phyloP scores from a whole-genome alignment of 2,329 filamentous ascomycete species.

The Curvularia hawaiiensis region DNA sequence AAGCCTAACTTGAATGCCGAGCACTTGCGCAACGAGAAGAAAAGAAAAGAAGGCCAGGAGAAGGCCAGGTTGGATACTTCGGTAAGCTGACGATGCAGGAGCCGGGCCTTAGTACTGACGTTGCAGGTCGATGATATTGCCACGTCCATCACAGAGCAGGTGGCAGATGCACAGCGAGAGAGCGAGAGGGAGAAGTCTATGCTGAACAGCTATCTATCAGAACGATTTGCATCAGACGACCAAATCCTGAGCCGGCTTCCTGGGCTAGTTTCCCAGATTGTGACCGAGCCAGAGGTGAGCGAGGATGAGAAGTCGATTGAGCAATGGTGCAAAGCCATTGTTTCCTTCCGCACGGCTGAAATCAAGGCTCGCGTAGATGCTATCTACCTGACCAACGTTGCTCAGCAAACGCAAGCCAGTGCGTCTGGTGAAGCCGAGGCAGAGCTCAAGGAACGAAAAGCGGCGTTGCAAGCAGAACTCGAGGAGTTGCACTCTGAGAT shows the following conservation, averaged over 20 bases:
- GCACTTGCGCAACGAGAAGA: slow-evolving; percentile 46
- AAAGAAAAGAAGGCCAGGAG: slow-evolving; percentile 46
- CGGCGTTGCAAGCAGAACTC: slow-evolving; percentile 65
- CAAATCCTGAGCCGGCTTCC: slow-evolving; percentile 68
- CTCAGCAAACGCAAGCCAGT: slow-evolving; percentile 8
- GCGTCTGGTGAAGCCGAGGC: slow-evolving; percentile 30
- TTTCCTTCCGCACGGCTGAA: slow-evolving; percentile 48
- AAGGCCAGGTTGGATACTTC: slow-evolving; percentile 51
- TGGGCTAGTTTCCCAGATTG: slow-evolving; percentile 67
- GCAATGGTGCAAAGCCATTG: slow-evolving; percentile 58
- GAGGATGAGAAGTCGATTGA: slow-evolving; percentile 61
- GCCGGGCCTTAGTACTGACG: slow-evolving; percentile 1
- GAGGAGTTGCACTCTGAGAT: slow-evolving; percentile 74
- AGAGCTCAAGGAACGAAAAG: slow-evolving; percentile 58
- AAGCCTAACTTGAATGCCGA: slow-evolving; percentile 48
- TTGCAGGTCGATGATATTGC: slow-evolving; percentile 38
- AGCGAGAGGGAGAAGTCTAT: slow-evolving; percentile 51
- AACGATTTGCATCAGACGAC: slow-evolving; percentile 65
- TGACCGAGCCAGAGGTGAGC: slow-evolving; percentile 53
- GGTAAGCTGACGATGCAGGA: slow-evolving; percentile 18
- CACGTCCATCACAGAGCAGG: slow-evolving; percentile 38
- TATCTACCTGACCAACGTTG: slow-evolving; percentile 57
- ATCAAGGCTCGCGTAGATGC: slow-evolving; percentile 55
- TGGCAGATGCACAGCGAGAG: slow-evolving; percentile 55
- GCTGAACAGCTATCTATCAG: slow-evolving; percentile 57